Evolutionary conservation across 345 rosid genomes (phyloP), one percentile per base, ranked within the genome.

Genomic region (Geranium rotundifolium): DNA sequence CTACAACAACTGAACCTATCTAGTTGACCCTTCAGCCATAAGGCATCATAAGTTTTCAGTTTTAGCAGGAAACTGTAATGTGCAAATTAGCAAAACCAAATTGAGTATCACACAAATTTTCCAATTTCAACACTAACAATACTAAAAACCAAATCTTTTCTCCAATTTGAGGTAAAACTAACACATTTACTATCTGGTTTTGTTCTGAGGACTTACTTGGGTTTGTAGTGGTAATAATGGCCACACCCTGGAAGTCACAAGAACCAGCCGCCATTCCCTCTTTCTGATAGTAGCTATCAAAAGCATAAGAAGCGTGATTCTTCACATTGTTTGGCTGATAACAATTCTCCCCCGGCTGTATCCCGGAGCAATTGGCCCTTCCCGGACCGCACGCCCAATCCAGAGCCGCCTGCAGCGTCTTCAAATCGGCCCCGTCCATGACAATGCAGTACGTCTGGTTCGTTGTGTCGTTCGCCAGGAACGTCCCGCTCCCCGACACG

Each of bases 351-450:
- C 97, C 99, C 1, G 97, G 96, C 79, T 93, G 97, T 72, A 90
- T 75, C 81, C 83, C 97, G 14, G 95, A 84, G 69, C 99, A 93
- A 67, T 93, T 85, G 12, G 97, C 84, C 69, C 76, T 78, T 67
- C 99, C 96, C 0, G 96, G 92, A 29, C 99, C 99, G 72, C 97
- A 93, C 30, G 96, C 95, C 99, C 99, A 90, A 63, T 93, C 99
- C 79, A 90, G 78, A 0, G 99, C 97, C 1, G 97, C 82, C 60
- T 90, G 99, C 78, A 93, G 76, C 13, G 86, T 82, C 81, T 68
- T 88, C 9, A 66, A 59, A 71, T 93, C 97, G 12, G 85, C 77
- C 55, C 75, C 81, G 54, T 90, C 99, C 91, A 73, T 76, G 17
- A 73, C 89, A 67, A 85, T 80, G 19, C 99, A 93, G 52, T 82